Percentiles rank a stretch among this genome's conserved stretches.
Evolutionary conservation across 2,329 filamentous ascomycete species (phyloP).

Genomic region (Talaromyces rugulosus): DNA sequence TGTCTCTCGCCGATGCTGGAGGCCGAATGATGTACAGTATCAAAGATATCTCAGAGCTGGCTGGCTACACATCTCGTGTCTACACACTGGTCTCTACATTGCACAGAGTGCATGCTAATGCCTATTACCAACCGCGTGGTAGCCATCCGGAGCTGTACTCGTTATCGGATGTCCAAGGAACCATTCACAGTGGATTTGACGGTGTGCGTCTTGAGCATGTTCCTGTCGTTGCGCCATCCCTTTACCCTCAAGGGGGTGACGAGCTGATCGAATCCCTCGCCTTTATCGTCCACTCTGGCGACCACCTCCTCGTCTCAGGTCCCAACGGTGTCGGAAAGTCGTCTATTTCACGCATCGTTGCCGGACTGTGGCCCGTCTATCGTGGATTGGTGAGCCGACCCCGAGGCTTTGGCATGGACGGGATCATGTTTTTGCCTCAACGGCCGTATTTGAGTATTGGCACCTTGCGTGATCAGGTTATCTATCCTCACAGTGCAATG

Average conservation of each 20-base stretch:
- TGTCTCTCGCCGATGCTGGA: slow-evolving; percentile 92
- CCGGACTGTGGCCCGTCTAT: slow-evolving; percentile 94
- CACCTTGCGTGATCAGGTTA: slow-evolving; percentile 92
- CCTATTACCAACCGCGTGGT: slow-evolving; percentile 69
- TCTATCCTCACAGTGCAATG: slow-evolving; percentile 90
- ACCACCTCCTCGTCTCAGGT: slow-evolving; percentile 91
- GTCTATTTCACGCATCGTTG: slow-evolving; percentile 79
- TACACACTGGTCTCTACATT: slow-evolving; percentile 94
- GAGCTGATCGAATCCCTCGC: slow-evolving; percentile 85
- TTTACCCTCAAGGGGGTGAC: slow-evolving; percentile 88
- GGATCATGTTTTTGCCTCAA: slow-evolving; percentile 98
- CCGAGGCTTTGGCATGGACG: slow-evolving; percentile 73
- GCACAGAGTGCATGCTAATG: slow-evolving; percentile 85
- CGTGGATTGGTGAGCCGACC: slow-evolving; percentile 86
- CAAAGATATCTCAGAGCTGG: slow-evolving; percentile 93
- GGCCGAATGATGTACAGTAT: slow-evolving; percentile 99
- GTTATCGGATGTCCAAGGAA: slow-evolving; percentile 86
- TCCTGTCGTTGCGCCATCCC: slow-evolving; percentile 79
- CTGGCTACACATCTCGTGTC: slow-evolving; percentile 91
- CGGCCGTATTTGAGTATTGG: slow-evolving; percentile 88
- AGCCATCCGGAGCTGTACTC: slow-evolving; percentile 77
- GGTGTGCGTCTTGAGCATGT: slow-evolving; percentile 91
- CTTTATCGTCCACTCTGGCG: slow-evolving; percentile 82
- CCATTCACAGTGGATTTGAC: slow-evolving; percentile 89
- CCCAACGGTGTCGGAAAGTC: slow-evolving; percentile 93